Conservation (phyloP, 805 yeast genomes). For the Schwanniomyces occidentalis region DNA sequence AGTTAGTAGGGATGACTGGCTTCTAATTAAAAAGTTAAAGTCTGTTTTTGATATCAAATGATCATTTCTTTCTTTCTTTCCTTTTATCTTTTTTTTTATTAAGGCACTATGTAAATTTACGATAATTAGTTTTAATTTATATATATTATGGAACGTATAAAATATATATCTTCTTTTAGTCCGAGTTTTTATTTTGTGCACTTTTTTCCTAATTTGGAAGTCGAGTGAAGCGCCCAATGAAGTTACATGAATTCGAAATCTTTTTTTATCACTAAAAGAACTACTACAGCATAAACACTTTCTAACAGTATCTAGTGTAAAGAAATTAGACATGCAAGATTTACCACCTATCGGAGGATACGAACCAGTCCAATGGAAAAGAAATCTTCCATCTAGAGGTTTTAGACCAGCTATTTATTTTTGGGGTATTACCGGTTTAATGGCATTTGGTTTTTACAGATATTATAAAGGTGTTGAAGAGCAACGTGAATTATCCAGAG, state of each 20-base stretch:
- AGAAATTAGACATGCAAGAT: slow-evolving; percentile 54
- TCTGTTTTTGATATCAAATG: slow-evolving; percentile 81
- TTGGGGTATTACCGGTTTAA: slow-evolving; percentile 59
- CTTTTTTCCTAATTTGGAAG: slow-evolving; percentile 8
- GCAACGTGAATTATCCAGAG: slow-evolving; percentile 72
- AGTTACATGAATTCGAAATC: slow-evolving; percentile 9
- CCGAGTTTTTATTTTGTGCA: not conserved
- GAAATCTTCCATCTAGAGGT: slow-evolving; percentile 83
- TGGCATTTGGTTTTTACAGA: slow-evolving; percentile 72
- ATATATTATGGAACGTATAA: no score
- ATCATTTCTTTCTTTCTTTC: slow-evolving; percentile 4
- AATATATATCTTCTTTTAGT: no score
- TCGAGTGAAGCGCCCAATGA: slow-evolving; percentile 10
- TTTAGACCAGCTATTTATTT: slow-evolving; percentile 76
- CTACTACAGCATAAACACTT: not conserved
- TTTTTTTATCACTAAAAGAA: slow-evolving; percentile 3
- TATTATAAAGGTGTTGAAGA: slow-evolving; percentile 69
- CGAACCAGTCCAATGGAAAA: slow-evolving; percentile 85
- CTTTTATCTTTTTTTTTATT: slow-evolving; percentile 1
- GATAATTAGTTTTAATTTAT: slow-evolving; percentile 1
- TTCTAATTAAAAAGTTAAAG: slow-evolving; percentile 84
- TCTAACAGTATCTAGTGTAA: not conserved
- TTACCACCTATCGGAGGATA: slow-evolving; percentile 87
- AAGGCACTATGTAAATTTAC: slow-evolving; percentile 5
- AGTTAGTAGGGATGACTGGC: slow-evolving; percentile 95